phyloP scores from a whole-genome alignment of 78 protist species.

The Cavenderia fasciculata region DNA sequence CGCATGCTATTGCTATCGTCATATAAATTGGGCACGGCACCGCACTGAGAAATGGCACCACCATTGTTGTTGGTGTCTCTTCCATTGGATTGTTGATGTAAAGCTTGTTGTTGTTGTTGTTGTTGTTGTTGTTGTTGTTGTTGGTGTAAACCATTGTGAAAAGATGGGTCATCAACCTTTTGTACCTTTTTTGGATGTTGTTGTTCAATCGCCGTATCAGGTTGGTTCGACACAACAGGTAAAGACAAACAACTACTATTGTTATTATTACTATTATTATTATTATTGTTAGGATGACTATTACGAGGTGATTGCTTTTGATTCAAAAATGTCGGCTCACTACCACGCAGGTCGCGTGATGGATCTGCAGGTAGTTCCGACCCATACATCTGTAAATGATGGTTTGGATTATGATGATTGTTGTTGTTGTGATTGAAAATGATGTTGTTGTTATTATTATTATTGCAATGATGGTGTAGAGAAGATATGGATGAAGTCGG shows the following conservation, averaged over 20 bases:
- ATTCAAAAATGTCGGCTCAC: background rate
- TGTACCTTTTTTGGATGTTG: background rate
- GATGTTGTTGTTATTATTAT: conserved; percentile 6
- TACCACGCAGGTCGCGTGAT: too few relatives aligned
- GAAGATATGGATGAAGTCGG: background rate
- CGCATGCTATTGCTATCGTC: too few relatives aligned
- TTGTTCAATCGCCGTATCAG: too few relatives aligned
- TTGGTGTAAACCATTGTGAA: background rate
- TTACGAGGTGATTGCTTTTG: background rate
- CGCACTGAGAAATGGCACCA: background rate
- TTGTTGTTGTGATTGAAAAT: background rate
- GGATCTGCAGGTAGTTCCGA: too few relatives aligned
- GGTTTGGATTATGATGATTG: background rate
- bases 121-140: conserved; percentile 29
- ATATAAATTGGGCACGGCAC: too few relatives aligned
- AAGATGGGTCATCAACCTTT: background rate
- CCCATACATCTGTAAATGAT: too few relatives aligned
- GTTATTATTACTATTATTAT: background rate
- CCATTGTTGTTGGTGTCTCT: background rate
- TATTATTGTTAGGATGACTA: background rate
- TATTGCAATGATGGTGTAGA: too few relatives aligned
- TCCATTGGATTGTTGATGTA: conserved; percentile 1
- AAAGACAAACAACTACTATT: background rate
- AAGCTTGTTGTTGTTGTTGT: background rate
- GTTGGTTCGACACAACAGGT: background rate